Conservation (phyloP, 2,329 filamentous ascomycete species). For the Thyridium curvatum region DNA sequence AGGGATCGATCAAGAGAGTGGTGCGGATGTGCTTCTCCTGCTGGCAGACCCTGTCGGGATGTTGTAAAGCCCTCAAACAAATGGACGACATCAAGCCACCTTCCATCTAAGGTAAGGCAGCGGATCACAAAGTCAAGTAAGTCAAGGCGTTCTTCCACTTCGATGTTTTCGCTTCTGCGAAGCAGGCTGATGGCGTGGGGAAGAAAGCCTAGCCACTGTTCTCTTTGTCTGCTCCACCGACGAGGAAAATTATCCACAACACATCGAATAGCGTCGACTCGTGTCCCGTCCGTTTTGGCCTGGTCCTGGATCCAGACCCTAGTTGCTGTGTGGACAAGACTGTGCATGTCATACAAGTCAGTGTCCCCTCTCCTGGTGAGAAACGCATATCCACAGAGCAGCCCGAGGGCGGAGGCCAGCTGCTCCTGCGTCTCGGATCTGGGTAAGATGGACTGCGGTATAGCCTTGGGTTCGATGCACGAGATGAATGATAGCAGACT, state of each 20-base stretch:
- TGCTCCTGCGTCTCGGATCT: conserved; percentile 1
- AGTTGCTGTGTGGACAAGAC: conserved; percentile 25
- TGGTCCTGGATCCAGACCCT: conserved; percentile 18
- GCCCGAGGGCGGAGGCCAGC: conserved; percentile 20
- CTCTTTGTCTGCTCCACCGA: conserved; percentile 7
- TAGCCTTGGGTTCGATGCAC: conserved; percentile 30
- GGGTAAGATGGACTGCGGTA: conserved; percentile 27
- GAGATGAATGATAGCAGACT: conserved; percentile 29
- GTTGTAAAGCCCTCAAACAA: conserved; percentile 1
- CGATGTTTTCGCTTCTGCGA: conserved; percentile 7
- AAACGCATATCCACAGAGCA: conserved; percentile 24
- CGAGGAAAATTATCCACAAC: conserved; percentile 6
- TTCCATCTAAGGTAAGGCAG: conserved; percentile 14
- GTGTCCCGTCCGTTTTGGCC: neutral
- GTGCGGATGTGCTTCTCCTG: too few species aligned
- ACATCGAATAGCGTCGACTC: conserved; percentile 7
- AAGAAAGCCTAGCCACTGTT: conserved; percentile 16
- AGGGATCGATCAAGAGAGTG: too few species aligned
- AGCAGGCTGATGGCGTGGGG: conserved; percentile 18
- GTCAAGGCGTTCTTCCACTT: conserved; percentile 10
- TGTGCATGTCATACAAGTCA: conserved; percentile 27
- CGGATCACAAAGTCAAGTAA: conserved; percentile 12
- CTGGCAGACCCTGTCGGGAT: conserved; percentile 5
- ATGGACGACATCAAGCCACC: conserved; percentile 7
- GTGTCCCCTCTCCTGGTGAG: conserved; percentile 14